These are phyloP conservation scores for Acanthamoeba triangularis DNA, from an alignment of 208 protist genomes.

Conservation along the genomic window DNA sequence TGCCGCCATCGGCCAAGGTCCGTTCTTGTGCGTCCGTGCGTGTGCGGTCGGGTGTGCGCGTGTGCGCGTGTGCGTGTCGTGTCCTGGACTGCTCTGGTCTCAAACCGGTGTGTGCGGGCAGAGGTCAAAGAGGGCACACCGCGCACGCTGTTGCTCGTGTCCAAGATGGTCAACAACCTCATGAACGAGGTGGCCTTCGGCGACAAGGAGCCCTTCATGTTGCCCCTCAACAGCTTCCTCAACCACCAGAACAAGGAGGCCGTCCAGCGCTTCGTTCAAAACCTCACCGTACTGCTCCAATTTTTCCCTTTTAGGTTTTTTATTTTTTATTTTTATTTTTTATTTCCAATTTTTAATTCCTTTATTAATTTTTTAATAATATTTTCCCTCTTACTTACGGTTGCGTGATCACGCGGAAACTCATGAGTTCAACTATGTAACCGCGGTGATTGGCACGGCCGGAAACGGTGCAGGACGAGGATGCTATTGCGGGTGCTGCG, in stretches of 20 bases:
- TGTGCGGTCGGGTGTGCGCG: not conserved
- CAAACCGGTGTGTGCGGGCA: too few relatives aligned
- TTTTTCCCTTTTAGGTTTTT: not conserved
- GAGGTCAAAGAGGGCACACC: not conserved
- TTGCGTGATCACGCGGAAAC: too few relatives aligned
- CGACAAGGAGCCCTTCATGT: conserved; percentile 55
- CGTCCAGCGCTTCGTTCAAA: conserved; percentile 21
- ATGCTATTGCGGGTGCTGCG: too few relatives aligned
- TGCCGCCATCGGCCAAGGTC: not conserved
- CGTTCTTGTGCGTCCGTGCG: not conserved
- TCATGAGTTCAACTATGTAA: too few relatives aligned
- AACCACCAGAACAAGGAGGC: not conserved
- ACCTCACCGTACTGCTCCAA: not conserved
- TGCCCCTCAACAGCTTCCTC: conserved; percentile 37
- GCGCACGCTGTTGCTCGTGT: conserved; percentile 38
- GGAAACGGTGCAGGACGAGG: too few relatives aligned
- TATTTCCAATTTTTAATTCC: too few relatives aligned
- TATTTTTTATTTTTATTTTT: too few relatives aligned
- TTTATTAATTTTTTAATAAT: too few relatives aligned
- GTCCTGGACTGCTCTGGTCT: not conserved
- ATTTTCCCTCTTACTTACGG: too few relatives aligned
- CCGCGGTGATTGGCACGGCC: too few relatives aligned
- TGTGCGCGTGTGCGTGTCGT: not conserved
- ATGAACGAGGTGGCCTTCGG: conserved; percentile 25
- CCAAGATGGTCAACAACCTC: conserved; percentile 37